phyloP scores from a whole-genome alignment of 495 filamentous ascomycete species.

The Neurospora sp. region DNA sequence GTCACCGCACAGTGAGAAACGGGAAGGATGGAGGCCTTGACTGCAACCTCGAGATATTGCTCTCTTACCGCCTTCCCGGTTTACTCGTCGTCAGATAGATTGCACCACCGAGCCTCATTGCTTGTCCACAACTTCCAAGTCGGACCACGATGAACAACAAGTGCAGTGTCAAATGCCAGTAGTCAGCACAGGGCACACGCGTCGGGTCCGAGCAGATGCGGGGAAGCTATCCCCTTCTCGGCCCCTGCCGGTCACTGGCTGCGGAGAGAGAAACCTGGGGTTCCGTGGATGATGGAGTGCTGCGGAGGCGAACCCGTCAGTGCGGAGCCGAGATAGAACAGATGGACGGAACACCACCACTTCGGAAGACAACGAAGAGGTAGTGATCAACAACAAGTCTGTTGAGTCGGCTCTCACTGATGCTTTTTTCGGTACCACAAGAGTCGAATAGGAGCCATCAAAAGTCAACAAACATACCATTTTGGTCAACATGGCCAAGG shows the following conservation, averaged over 20 bases:
- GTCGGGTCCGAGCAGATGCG: not conserved
- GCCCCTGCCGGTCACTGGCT: not conserved
- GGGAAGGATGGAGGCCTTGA: conserved; percentile 1
- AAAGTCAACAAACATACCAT: not conserved
- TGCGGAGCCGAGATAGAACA: not conserved
- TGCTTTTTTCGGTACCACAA: not conserved
- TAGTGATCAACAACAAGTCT: not conserved
- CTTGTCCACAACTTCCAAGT: not conserved
- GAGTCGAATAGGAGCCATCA: not conserved
- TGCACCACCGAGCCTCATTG: not conserved
- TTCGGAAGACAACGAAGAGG: not conserved
- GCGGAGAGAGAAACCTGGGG: not conserved
- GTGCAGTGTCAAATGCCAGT: not conserved
- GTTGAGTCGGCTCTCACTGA: not conserved
- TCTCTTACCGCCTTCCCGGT: conserved; percentile 10
- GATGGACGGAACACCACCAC: not conserved
- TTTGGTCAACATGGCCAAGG: not conserved
- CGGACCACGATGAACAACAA: not conserved
- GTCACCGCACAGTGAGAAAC: not conserved
- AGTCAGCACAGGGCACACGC: not conserved
- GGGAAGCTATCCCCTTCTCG: not conserved
- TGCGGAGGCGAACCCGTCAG: not conserved
- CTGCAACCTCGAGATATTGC: conserved; percentile 14
- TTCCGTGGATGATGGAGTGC: not conserved
- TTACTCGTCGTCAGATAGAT: not conserved